Evolutionary conservation across 257 asterid genomes (phyloP), one percentile per base, ranked within the genome.

Genomic region (Penstemon barbatus): DNA sequence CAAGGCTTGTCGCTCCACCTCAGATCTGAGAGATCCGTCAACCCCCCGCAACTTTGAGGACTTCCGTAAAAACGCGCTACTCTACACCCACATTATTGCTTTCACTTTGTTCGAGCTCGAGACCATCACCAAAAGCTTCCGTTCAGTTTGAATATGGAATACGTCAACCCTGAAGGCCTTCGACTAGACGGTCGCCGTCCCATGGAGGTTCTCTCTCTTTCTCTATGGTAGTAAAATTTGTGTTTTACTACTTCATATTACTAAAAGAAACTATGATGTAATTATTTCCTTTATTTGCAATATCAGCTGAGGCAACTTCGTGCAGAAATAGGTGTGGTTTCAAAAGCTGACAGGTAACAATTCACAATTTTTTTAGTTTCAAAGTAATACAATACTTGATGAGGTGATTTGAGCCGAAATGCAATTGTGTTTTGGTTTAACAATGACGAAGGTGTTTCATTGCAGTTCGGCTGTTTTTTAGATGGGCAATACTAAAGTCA

Each of bases 101-200:
- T 94, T 94, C 80, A 89, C 97, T 12, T 84, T 94, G 44, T 94
- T 89, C 60, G 99, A 94, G 89, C 95, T 94, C 1, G 97, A 94
- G 79, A 91, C 99, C 60, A 89, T 91, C 78, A 94, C 99, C 70
- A 94, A 94, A 81, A 86, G 97, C 77, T 94, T 94, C 81, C 97
- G 97, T 61, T 89, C 97, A 42, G 11, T 45, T 10, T 43, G 40
- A 8, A 55, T 48, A 88, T 93, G 99, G 99, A 93, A 87, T 93
- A 79, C 80, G 99, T 93, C n/a, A 93, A 86, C 69, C 97, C 96
- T 1, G 99, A 93, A 86, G 99, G 99, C 51, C 90, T 93, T 37
- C 96, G 99, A 6, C 74, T 88, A 69, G 99, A 93, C 63, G 97
- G 99, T 69, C 97, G 99, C 66, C 96, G 99, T 56, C 94, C 99